phyloP scores from a whole-genome alignment of 257 asterid species.

The Parsonsia alboflavescens region DNA sequence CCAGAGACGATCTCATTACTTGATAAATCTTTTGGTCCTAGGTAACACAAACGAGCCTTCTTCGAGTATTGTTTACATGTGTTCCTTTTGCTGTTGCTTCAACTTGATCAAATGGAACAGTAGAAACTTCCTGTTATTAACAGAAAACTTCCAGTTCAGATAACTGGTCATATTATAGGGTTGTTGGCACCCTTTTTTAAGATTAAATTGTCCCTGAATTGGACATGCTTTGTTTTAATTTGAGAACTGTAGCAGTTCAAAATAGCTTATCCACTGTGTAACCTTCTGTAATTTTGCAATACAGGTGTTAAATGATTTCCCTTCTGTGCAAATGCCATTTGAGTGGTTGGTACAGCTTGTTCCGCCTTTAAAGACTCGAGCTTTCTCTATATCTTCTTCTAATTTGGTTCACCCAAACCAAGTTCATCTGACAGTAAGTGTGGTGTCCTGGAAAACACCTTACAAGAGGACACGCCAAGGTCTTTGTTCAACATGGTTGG shows the following conservation, averaged over 20 bases:
- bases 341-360: conserved; percentile 95
- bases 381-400: conserved; percentile 88
- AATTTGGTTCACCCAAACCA: conserved; percentile 73
- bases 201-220: neutral
- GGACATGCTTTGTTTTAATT: neutral
- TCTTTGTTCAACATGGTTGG: conserved; percentile 96
- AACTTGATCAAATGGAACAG: too few species aligned
- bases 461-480: conserved; percentile 78
- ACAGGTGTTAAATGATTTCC: conserved; percentile 89
- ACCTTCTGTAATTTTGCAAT: conserved; percentile 15
- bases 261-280: conserved; percentile 10
- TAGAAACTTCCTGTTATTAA: neutral
- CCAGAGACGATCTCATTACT: neutral
- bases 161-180: neutral
- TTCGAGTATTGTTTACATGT: neutral
- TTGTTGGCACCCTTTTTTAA: neutral
- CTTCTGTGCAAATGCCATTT: conserved; percentile 85
- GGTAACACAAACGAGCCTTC: neutral
- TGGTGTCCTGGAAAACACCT: conserved; percentile 88
- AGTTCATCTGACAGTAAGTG: conserved; percentile 76
- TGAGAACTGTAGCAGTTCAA: neutral
- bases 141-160: neutral
- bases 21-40: neutral
- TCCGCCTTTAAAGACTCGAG: conserved; percentile 77
- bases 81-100: too few species aligned